Evolutionary conservation across 2,329 filamentous ascomycete genomes (phyloP).

Genomic region (Thelonectria olida): DNA sequence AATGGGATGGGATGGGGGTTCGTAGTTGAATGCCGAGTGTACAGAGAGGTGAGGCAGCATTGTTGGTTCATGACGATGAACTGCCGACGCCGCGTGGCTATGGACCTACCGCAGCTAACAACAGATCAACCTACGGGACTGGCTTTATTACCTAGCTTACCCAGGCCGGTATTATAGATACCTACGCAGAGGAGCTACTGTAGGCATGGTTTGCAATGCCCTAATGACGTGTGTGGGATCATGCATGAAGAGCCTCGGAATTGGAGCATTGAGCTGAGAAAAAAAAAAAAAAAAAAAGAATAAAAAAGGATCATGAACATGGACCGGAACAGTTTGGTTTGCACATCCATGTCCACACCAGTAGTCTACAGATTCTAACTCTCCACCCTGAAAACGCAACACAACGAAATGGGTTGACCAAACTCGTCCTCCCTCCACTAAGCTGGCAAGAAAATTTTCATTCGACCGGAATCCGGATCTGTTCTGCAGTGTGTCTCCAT

Average conservation of each 20-base stretch:
- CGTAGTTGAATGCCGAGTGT: background rate
- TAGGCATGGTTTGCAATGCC: background rate
- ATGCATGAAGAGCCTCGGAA: slow-evolving; percentile 10
- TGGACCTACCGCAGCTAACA: background rate
- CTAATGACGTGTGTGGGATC: background rate
- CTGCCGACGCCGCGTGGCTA: background rate
- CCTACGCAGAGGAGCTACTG: background rate
- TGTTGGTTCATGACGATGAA: slow-evolving; percentile 11
- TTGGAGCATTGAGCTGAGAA: background rate
- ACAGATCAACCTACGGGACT: background rate
- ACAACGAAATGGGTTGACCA: background rate
- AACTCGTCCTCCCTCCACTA: background rate
- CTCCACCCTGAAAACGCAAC: background rate
- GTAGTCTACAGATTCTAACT: background rate
- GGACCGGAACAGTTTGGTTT: background rate
- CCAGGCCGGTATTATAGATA: background rate
- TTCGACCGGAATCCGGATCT: background rate
- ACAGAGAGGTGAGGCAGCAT: background rate
- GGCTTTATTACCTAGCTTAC: background rate
- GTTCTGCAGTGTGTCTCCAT: background rate
- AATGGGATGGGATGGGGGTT: slow-evolving; percentile 2
- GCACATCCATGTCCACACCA: background rate
- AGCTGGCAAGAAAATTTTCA: background rate
- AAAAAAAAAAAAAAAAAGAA: background rate
- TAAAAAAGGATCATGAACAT: background rate